These are phyloP conservation scores for Phlebopus sp. DNA, from an alignment of 1,284 basidiomycete genomes.

Conservation along the genomic window DNA sequence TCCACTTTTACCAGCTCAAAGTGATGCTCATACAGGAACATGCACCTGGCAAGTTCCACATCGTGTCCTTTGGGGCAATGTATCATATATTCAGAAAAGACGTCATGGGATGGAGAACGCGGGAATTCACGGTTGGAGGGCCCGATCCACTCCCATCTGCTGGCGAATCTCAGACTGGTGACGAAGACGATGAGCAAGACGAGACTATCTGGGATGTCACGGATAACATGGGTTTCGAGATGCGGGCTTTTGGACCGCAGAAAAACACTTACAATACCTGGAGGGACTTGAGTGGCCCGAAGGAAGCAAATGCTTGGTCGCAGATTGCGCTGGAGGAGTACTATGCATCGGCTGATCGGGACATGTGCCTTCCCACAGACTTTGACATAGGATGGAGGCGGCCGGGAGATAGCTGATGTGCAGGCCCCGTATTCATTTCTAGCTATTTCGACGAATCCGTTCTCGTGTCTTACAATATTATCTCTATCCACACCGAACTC, in stretches of 20 bases:
- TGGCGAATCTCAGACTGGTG: not conserved
- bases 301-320: not conserved
- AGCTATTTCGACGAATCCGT: too few relatives aligned
- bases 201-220: not conserved
- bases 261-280: not conserved
- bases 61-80: not conserved
- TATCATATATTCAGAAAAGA: not conserved
- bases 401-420: too few relatives aligned
- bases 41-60: constrained; percentile 5
- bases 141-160: not conserved
- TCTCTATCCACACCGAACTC: too few relatives aligned
- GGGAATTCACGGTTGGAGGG: not conserved
- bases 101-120: not conserved
- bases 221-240: not conserved
- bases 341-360: not conserved
- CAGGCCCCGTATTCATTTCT: too few relatives aligned
- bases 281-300: not conserved
- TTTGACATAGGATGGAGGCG: too few relatives aligned
- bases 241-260: not conserved
- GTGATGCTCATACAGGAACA: constrained; percentile 12
- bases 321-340: not conserved
- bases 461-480: too few relatives aligned
- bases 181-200: not conserved
- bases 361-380: too few relatives aligned
- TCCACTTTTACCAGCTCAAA: constrained; percentile 7